Conservation (phyloP, 208 protist species). For the Tritrichomonas musculus region DNA sequence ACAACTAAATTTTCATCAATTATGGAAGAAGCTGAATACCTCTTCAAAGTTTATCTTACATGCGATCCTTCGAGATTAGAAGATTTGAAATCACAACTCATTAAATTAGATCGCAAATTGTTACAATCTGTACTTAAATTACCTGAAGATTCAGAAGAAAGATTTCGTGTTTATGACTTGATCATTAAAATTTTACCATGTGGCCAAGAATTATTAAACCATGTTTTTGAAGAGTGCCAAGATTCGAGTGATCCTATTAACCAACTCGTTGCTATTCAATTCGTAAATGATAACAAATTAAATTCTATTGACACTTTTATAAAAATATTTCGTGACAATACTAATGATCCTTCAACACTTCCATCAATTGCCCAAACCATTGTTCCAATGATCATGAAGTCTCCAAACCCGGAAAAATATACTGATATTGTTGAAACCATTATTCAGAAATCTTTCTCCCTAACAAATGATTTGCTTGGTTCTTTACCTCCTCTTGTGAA, state of each 20-base stretch:
- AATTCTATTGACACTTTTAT: not conserved
- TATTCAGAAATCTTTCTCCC: not conserved
- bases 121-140: not conserved
- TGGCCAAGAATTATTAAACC: not conserved
- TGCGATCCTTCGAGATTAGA: not conserved
- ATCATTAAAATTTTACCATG: not conserved
- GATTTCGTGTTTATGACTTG: not conserved
- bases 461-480: not conserved
- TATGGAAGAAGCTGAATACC: not conserved
- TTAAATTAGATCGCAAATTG: not conserved
- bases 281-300: not conserved
- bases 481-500: not conserved
- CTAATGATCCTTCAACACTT: not conserved
- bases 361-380: not conserved
- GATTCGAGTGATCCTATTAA: not conserved
- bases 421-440: not conserved
- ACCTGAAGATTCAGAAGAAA: not conserved
- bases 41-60: not conserved
- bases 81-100: not conserved
- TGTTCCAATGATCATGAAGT: not conserved
- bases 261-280: not conserved
- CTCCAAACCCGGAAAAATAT: not conserved
- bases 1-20: too few relatives aligned
- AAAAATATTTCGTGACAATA: not conserved
- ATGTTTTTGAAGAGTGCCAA: not conserved